Conservation (phyloP, 2,329 filamentous ascomycete species). For the Neofusicoccum kwambonambiense region DNA sequence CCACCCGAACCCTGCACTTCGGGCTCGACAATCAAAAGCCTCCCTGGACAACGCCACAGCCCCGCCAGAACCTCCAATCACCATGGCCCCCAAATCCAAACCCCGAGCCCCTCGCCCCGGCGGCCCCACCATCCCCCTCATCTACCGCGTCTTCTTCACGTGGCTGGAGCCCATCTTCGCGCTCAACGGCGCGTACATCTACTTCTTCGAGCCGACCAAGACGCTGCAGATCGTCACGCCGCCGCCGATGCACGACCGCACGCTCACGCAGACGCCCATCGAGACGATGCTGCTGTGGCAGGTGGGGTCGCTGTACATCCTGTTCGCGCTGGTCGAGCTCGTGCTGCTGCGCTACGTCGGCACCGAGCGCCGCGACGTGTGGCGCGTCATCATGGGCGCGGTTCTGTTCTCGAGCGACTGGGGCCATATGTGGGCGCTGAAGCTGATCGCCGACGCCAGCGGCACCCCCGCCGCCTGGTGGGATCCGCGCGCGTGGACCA, state of each 20-base stretch:
- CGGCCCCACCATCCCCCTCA: slow-evolving; percentile 16
- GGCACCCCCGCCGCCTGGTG: slow-evolving; percentile 18
- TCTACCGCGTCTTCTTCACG: slow-evolving; percentile 31
- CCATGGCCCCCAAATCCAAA: background rate
- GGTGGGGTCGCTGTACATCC: slow-evolving; percentile 29
- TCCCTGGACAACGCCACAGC: too few species aligned
- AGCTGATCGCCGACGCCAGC: slow-evolving; percentile 23
- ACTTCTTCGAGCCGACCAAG: slow-evolving; percentile 25
- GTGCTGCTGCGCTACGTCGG: slow-evolving; percentile 26
- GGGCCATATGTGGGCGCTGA: slow-evolving; percentile 25
- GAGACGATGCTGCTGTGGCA: slow-evolving; percentile 30
- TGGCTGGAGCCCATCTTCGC: slow-evolving; percentile 29
- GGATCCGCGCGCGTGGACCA: slow-evolving; percentile 21
- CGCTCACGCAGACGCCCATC: slow-evolving; percentile 23
- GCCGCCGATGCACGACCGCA: slow-evolving; percentile 23
- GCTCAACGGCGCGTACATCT: slow-evolving; percentile 29
- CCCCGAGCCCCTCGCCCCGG: too few species aligned
- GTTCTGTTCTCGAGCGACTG: slow-evolving; percentile 25
- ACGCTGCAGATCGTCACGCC: slow-evolving; percentile 22
- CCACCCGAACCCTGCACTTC: too few species aligned
- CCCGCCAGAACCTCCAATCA: background rate
- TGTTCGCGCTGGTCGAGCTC: slow-evolving; percentile 29
- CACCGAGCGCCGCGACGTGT: slow-evolving; percentile 25
- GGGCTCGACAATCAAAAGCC: too few species aligned
- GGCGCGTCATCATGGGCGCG: slow-evolving; percentile 26